These are phyloP conservation scores for Teunomyces barrocoloradensis DNA, from an alignment of 805 yeast species.

Conservation along the genomic window DNA sequence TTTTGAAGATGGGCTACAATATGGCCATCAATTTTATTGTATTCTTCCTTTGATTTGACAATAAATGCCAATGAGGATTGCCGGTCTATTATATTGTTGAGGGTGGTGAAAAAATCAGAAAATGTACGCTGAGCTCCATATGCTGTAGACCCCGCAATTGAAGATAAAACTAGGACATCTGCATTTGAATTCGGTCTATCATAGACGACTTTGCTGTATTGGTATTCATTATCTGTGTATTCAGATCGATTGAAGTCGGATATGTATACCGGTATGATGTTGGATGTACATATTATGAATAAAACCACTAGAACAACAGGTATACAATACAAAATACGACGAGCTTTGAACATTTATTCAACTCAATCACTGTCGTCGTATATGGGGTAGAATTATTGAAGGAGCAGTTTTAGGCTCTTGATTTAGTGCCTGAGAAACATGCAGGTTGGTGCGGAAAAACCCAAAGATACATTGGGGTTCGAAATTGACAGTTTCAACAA, in stretches of 20 bases:
- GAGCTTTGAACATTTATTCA: background rate
- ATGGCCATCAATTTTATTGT: conserved; percentile 14
- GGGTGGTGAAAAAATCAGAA: conserved; percentile 28
- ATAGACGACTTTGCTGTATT: background rate
- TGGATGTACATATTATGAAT: background rate
- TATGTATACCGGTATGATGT: background rate
- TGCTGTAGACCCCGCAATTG: conserved; percentile 8
- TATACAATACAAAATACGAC: background rate
- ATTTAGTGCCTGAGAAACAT: background rate
- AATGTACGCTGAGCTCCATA: conserved; percentile 37
- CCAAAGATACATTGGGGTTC: too few relatives aligned
- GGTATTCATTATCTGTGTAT: background rate
- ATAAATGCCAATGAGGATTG: conserved; percentile 26
- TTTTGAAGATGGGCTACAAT: conserved; percentile 12
- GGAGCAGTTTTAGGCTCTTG: too few relatives aligned
- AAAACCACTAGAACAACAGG: background rate
- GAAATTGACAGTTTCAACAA: too few relatives aligned
- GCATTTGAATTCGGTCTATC: background rate
- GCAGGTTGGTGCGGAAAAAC: background rate
- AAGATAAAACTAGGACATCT: background rate
- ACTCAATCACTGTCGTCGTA: background rate
- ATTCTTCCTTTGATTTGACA: conserved; percentile 29
- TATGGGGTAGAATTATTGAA: background rate
- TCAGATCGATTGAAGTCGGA: background rate
- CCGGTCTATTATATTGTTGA: conserved; percentile 12